Evolutionary conservation across 768 basidiomycete species (phyloP).

Genomic region (Pluteus cervinus): DNA sequence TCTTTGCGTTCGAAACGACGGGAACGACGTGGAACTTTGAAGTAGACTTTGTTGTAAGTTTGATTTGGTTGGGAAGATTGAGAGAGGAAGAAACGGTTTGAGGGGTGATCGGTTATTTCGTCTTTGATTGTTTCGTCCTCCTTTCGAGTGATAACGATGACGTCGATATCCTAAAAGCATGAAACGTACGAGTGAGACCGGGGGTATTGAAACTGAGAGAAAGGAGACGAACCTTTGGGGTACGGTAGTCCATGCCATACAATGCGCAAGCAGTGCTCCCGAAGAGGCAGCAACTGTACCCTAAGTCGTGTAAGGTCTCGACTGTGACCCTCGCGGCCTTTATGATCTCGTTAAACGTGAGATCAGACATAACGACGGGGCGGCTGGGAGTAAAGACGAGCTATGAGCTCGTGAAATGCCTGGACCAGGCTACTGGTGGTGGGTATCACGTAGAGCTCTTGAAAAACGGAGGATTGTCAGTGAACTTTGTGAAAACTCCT

Average conservation of each 20-base stretch:
- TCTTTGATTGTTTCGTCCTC: background rate
- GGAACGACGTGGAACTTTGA: too few relatives aligned
- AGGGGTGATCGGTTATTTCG: background rate
- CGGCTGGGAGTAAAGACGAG: too few relatives aligned
- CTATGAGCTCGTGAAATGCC: too few relatives aligned
- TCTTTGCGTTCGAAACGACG: background rate
- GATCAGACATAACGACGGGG: too few relatives aligned
- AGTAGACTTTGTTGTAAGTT: background rate
- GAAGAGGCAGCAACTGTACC: slow-evolving; percentile 28
- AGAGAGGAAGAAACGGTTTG: background rate
- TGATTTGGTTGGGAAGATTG: background rate
- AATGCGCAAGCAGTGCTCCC: slow-evolving; percentile 34
- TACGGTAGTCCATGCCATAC: slow-evolving; percentile 28
- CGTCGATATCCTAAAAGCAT: background rate
- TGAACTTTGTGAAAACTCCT: too few relatives aligned
- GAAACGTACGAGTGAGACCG: slow-evolving; percentile 1
- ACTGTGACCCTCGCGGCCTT: slow-evolving; percentile 20
- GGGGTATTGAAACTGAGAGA: slow-evolving; percentile 6
- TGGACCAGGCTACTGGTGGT: too few relatives aligned
- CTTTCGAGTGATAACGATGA: background rate
- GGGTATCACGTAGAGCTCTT: too few relatives aligned
- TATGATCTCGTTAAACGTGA: slow-evolving; percentile 16
- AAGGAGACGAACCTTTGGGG: slow-evolving; percentile 25
- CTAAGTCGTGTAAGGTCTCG: slow-evolving; percentile 13
- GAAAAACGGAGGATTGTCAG: too few relatives aligned